Conservation (phyloP, 208 protist genomes). For the Ichthyophonus hoferi region DNA sequence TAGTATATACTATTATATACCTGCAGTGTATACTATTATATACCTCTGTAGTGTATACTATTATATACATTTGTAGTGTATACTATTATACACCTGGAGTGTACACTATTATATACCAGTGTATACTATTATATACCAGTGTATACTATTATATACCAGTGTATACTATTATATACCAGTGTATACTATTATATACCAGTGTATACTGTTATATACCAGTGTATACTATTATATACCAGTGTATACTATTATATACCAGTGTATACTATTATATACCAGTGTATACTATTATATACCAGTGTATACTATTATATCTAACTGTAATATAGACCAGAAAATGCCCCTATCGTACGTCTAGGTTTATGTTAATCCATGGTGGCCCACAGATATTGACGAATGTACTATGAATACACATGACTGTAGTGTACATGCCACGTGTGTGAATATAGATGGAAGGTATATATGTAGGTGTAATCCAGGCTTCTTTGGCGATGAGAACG, state of each 20-base stretch:
- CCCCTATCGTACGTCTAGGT: background rate
- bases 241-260: background rate
- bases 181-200: background rate
- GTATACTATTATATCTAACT: background rate
- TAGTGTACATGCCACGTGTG: background rate
- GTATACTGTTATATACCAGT: background rate
- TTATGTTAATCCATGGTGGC: background rate
- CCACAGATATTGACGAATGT: background rate
- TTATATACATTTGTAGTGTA: background rate
- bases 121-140: background rate
- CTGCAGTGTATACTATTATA: background rate
- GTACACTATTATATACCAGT: background rate
- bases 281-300: background rate
- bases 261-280: background rate
- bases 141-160: background rate
- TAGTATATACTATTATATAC: background rate
- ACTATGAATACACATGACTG: background rate
- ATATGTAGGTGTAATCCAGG: background rate
- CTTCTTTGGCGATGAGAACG: background rate
- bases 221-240: background rate
- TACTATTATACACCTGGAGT: background rate
- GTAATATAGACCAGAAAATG: background rate
- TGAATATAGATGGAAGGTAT: background rate
- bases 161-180: background rate
- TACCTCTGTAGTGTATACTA: background rate